Evolutionary conservation across 257 asterid genomes (phyloP).

Genomic region (Solanum gandarillasii): DNA sequence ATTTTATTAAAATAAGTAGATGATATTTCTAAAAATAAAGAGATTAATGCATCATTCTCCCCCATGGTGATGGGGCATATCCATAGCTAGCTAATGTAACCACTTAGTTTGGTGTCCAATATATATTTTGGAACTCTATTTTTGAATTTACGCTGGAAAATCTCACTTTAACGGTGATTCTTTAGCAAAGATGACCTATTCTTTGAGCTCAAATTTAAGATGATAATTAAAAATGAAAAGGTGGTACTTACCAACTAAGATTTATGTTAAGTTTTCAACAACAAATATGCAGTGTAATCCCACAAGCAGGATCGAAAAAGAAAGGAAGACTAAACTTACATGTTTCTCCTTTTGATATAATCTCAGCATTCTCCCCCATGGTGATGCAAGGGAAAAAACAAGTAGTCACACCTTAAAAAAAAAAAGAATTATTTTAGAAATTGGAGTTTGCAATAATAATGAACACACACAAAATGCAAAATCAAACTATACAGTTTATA

Average conservation of each 20-base stretch:
- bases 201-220: background rate
- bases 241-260: background rate
- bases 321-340: background rate
- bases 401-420: background rate
- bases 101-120: no score
- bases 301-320: fast-evolving
- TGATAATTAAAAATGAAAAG: fast-evolving
- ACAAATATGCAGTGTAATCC: background rate
- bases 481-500: background rate
- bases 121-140: background rate
- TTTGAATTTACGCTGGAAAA: background rate
- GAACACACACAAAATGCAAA: background rate
- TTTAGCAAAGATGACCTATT: background rate
- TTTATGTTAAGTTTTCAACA: background rate
- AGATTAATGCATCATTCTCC: background rate
- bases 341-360: background rate
- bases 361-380: background rate
- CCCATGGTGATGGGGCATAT: background rate
- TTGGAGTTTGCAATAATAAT: background rate
- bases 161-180: background rate
- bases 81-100: background rate
- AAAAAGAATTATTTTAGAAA: background rate
- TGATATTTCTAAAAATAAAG: background rate
- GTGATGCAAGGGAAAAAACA: background rate
- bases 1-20: background rate